Percentiles rank a stretch among this genome's conserved stretches.
Evolutionary conservation across 2,329 filamentous ascomycete genomes (phyloP).

Genomic region (Venturiaceae sp.): DNA sequence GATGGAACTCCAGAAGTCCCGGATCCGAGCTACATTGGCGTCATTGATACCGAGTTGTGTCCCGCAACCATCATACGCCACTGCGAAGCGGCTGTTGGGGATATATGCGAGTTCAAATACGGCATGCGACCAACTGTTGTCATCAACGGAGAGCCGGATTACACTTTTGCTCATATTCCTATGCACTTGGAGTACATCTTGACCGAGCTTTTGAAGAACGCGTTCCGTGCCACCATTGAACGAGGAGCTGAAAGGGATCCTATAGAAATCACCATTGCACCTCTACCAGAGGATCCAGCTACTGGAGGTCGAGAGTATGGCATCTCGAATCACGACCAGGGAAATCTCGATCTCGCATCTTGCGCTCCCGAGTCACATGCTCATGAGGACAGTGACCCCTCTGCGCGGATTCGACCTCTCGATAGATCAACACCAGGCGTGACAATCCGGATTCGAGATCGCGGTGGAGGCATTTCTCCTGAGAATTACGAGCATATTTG

Average conservation of each 20-base stretch:
- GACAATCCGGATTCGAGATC: constrained; percentile 88
- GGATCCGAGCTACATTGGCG: constrained; percentile 69
- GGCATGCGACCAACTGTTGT: constrained; percentile 72
- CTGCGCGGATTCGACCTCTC: constrained; percentile 30
- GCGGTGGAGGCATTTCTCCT: constrained; percentile 85
- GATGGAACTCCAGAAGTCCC: background rate
- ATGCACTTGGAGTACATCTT: constrained; percentile 97
- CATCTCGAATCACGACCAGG: constrained; percentile 25
- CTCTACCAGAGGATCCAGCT: constrained; percentile 41
- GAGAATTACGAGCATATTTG: constrained; percentile 81
- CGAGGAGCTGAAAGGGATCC: constrained; percentile 69
- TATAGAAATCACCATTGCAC: constrained; percentile 86
- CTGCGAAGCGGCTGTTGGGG: constrained; percentile 84
- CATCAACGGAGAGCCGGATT: constrained; percentile 76
- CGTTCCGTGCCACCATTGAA: constrained; percentile 88
- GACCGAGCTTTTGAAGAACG: constrained; percentile 93
- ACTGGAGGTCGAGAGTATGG: constrained; percentile 8
- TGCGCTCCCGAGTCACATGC: constrained; percentile 8
- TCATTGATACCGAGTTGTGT: constrained; percentile 83
- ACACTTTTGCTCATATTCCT: constrained; percentile 87
- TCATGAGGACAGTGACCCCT: background rate
- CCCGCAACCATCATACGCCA: constrained; percentile 73
- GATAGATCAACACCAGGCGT: constrained; percentile 61
- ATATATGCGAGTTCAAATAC: constrained; percentile 95
- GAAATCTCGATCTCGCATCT: constrained; percentile 22